Evolutionary conservation across 805 yeast species (phyloP), one percentile per base, ranked within the genome.

Genomic region (Clavispora asparagi): DNA sequence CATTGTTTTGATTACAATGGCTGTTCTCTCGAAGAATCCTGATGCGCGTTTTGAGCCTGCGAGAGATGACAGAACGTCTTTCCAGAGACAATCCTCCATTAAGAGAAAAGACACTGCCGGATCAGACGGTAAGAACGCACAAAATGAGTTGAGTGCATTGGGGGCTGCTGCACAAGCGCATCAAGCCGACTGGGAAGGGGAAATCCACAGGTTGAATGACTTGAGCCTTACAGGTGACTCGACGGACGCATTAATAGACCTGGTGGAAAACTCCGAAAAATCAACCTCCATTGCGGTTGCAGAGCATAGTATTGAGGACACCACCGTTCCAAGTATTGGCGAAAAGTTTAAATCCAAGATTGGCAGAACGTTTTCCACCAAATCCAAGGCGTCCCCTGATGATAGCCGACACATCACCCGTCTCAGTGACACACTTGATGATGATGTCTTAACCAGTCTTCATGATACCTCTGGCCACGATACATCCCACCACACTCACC

Each of bases 1-100:
- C 57, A 73, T 90, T 49, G 81, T 81, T 2, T 82, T 85, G 55
- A 77, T 83, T 46, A 62, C 67, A n/a, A 67, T 82, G 57, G 81
- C 87, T 8, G 50, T 86, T 1, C 73, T 83, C 54, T 82, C 91
- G 30, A 87, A 85, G 71, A 88, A 88, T 62, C 97, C 96, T 26
- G 96, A 88, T 65, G 82, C 90, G 10, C 79, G 94, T 64, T 86
- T 86, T 63, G 87, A 86, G 43, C 94, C 95, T 11, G 95, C 95
- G 10, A 83, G 75, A 58, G 97, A 91, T 67, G 97, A 91, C 64
- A 82, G 97, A 77, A 82, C 89, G 19, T 88, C 96, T 9, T 91
- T 91, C 81, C 94, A 85, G 60, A 66, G 73, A 57, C 63, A 61
- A 58, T 57, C 70, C 3, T 65, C 71, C 3, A 43, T 67, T 30